Percentiles rank a stretch among this genome's conserved stretches.
Evolutionary conservation across 768 basidiomycete species (phyloP).

Genomic region (Tricholoma furcatifolium): DNA sequence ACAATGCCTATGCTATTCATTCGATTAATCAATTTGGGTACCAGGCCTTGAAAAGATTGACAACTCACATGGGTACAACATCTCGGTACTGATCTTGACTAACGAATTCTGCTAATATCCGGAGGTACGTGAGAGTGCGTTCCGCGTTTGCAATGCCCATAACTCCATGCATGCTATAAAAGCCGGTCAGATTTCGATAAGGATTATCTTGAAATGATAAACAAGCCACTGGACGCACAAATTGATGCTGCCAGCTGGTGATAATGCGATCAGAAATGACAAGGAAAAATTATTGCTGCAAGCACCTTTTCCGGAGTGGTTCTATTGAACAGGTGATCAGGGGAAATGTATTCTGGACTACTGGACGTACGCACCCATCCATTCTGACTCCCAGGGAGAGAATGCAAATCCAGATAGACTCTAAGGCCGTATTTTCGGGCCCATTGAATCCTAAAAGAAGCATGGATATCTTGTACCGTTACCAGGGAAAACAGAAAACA

Average conservation of each 20-base stretch:
- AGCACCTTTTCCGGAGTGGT: constrained; percentile 33
- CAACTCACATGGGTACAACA: constrained; percentile 31
- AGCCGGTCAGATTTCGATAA: constrained; percentile 54
- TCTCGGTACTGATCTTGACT: constrained; percentile 52
- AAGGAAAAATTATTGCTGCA: not conserved
- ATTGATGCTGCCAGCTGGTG: constrained; percentile 12
- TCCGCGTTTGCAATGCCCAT: constrained; percentile 90
- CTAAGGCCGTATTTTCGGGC: constrained; percentile 88
- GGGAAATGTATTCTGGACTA: not conserved
- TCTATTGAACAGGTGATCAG: constrained; percentile 23
- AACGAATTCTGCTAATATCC: constrained; percentile 78
- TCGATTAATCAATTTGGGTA: not conserved
- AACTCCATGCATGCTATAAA: constrained; percentile 45
- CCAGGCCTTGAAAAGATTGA: constrained; percentile 3
- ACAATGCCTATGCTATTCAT: constrained; percentile 36
- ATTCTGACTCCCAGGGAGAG: constrained; percentile 79
- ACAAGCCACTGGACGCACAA: constrained; percentile 7
- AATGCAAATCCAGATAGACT: constrained; percentile 77
- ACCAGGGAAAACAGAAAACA: not conserved
- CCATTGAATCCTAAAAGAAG: constrained; percentile 67
- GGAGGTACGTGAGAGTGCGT: constrained; percentile 72
- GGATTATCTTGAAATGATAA: not conserved
- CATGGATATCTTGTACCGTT: not conserved
- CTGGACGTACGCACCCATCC: constrained; percentile 32
- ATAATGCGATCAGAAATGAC: not conserved